A percentile compares a stretch with the other conserved stretches of the same genome.
Evolutionary conservation across 768 basidiomycete species (phyloP).

Genomic region (Hygrophorus pudorinus): DNA sequence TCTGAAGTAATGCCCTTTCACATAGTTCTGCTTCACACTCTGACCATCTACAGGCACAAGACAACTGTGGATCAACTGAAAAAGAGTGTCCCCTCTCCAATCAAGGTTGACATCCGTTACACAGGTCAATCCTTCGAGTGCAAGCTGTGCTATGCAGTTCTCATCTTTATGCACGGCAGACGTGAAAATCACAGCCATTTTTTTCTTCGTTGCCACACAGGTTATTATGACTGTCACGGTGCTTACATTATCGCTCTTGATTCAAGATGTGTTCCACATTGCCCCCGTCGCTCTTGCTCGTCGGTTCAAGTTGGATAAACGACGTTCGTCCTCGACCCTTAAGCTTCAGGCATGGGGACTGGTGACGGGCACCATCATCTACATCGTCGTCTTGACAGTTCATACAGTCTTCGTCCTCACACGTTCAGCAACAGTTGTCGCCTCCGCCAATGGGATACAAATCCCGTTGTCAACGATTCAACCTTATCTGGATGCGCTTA

Average conservation of each 20-base stretch:
- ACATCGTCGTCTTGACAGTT: background rate
- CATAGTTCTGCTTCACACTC: too few relatives aligned
- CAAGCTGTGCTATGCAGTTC: background rate
- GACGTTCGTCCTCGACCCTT: background rate
- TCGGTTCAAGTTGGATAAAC: background rate
- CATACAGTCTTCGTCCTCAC: background rate
- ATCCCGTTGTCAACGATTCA: background rate
- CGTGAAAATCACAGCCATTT: background rate
- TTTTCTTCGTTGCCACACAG: background rate
- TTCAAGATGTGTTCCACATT: background rate
- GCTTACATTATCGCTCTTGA: background rate
- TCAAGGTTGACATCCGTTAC: background rate
- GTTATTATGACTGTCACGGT: background rate
- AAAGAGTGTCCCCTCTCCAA: background rate
- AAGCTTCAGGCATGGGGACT: background rate
- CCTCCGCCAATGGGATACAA: background rate
- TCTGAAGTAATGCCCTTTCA: too few relatives aligned
- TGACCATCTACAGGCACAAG: too few relatives aligned
- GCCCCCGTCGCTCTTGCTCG: background rate
- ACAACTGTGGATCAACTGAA: background rate
- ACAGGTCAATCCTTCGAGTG: background rate
- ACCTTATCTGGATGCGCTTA: background rate
- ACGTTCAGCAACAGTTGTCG: background rate
- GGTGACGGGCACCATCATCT: background rate
- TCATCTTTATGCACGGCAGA: slow-evolving; percentile 1